Base-by-base conservation (phyloP, 352 stramenopile genomes). In the Globisporangium iwayamae region DNA sequence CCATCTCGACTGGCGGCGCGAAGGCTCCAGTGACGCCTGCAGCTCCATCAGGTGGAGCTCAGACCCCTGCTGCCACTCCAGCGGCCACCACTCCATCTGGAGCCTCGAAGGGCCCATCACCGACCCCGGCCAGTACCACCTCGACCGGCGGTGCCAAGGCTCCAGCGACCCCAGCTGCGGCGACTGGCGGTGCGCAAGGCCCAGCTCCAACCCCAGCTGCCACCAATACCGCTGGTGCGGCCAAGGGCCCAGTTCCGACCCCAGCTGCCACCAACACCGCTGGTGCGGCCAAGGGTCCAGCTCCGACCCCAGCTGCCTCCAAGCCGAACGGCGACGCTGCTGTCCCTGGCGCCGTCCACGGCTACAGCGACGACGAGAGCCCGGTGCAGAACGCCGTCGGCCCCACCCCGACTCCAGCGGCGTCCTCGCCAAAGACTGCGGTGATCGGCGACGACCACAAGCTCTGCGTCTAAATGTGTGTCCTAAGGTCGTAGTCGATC, bases 261-360 rank as follows among this genome's bases (percentile, higher is more conserved):
- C 58, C 58, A 47, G 59, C 59, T 9, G 36, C 60, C 14, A 60
- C 60, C 4, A 54, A 45, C 2, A 25, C 57, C 18, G 55, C 32
- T 34, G 58, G 58, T 14, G 58, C 30, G 9, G 11, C 51, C 1
- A 41, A 51, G 43, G 52, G 39, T 55, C 51, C 60, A 47, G 50
- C 18, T 25, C 39, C 60, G 10, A 60, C 52, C 3, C 51, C 48
- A 8, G 59, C 59, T 4, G 47, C 46, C 32, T 64, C 60, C 38
- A 60, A 45, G 38, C 60, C 60, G 6, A 60, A 60, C 36, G 54
- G 28, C 2, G 36, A 61, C 18, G 51, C 51, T 8, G 43, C 18
- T 5, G 52, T 66, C 2, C 60, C 60, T 14, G 60, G 60, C n/a
- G 60, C 60, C 9, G 60, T 66, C 2, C 60, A 66, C 30, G 60